Evolutionary conservation across 768 basidiomycete species (phyloP), one percentile per base, ranked within the genome.

Genomic region (Lepiota brunneoincarnata): DNA sequence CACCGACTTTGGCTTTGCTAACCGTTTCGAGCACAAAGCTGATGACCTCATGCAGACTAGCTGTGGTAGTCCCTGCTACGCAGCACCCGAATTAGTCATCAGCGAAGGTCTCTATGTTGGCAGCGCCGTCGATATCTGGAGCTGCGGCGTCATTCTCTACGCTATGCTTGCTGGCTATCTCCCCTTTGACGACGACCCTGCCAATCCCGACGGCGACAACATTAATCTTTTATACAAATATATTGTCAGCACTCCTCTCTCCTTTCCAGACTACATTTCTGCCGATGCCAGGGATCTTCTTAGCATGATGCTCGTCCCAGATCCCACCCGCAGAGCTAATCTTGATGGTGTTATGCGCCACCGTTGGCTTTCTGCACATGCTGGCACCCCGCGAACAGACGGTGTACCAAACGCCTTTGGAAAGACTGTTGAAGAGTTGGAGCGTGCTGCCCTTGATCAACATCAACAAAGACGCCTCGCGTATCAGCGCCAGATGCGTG

Each of bases 121-220:
- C 12, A 92, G 91, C 28, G 95, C 97, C 1, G 97, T 98, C 59
- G 97, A 98, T 64, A 96, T 99, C 65, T 99, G 93, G 93, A 87
- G 85, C 31, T 97, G 93, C 59, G 93, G 93, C 36, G 94, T 97
- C 55, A 97, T 97, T 63, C 78, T 97, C 4, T 97, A 97, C 65
- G 94, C 93, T 55, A 97, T 97, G 93, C 82, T 97, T 15, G 93
- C 93, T 1, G 93, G 93, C 9, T 96, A 96, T 66, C 87, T 97
- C n/a, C 97, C 97, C 20, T 99, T 98, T 70, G 97, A 98, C 71
- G 97, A 98, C 69, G 97, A 99, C 70, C 97, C 97, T 1, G 89
- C 87, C 24, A 99, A 98, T 68, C 97, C 97, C 3, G 97, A 98
- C 52, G 97, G 97, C 55, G 96, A 99, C 75, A 98, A 99, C 74